A percentile compares a stretch with the other conserved stretches of the same genome.
Conservation (phyloP, 495 filamentous ascomycete species). For the Sabuloglossum arenarium region DNA sequence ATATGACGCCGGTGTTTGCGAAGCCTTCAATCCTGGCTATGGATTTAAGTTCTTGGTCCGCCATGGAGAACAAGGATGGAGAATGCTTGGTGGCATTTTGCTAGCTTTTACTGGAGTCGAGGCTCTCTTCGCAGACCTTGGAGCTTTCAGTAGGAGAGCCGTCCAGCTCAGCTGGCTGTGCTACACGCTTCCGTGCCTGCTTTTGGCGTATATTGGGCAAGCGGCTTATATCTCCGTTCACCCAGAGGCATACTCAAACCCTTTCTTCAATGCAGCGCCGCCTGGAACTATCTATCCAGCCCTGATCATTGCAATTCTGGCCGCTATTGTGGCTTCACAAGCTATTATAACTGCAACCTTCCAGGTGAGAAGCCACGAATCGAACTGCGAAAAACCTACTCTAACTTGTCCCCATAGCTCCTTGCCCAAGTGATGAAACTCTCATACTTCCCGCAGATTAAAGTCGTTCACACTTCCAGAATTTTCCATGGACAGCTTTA, state of each 20-base stretch:
- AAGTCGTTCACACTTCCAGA: conserved; percentile 41
- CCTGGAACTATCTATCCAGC: conserved; percentile 44
- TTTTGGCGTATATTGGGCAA: conserved; percentile 52
- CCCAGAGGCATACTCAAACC: conserved; percentile 42
- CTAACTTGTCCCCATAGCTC: conserved; percentile 16
- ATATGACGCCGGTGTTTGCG: conserved; percentile 38
- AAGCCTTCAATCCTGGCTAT: conserved; percentile 46
- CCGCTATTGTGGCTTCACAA: conserved; percentile 55
- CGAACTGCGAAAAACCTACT: too few species aligned
- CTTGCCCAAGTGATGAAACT: conserved; percentile 48
- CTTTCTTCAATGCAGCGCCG: conserved; percentile 47
- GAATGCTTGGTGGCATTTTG: conserved; percentile 43
- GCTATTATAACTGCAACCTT: conserved; percentile 58
- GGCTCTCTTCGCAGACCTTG: conserved; percentile 54
- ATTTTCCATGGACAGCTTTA: conserved; percentile 51
- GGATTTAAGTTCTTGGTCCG: conserved; percentile 38
- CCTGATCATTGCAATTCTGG: conserved; percentile 42
- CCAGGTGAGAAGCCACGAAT: conserved; percentile 12
- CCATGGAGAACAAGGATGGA: conserved; percentile 42
- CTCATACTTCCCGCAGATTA: conserved; percentile 49
- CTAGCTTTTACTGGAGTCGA: conserved; percentile 54
- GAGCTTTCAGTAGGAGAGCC: conserved; percentile 38
- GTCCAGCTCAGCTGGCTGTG: conserved; percentile 45
- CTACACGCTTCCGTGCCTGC: conserved; percentile 42
- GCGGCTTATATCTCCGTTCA: conserved; percentile 45